phyloP scores from a whole-genome alignment of 139 green algal genomes.

The Pleodorina starrii region DNA sequence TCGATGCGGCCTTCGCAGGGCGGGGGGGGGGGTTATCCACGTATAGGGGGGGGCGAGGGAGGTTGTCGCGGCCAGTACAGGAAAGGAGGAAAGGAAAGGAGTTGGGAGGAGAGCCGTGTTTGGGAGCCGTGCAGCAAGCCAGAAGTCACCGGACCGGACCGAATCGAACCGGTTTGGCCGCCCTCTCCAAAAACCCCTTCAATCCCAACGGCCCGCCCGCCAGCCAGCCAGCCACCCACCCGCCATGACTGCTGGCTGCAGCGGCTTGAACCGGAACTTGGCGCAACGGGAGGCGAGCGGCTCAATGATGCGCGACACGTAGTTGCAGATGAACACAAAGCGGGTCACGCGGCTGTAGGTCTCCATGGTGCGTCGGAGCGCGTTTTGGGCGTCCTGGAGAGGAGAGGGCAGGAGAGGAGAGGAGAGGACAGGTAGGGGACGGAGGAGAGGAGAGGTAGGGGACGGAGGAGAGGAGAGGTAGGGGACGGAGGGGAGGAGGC shows the following conservation, averaged over 20 bases:
- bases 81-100: neutral
- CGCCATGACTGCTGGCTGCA: slow-evolving; percentile 73
- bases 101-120: too few relatives aligned
- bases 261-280: slow-evolving; percentile 86
- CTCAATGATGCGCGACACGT: slow-evolving; percentile 98
- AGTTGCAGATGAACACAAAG: slow-evolving; percentile 99
- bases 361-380: slow-evolving; percentile 98
- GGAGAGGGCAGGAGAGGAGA: neutral
- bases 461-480: neutral
- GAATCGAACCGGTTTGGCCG: too few relatives aligned
- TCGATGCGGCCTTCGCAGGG: slow-evolving; percentile 71
- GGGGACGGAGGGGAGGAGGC: neutral
- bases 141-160: too few relatives aligned
- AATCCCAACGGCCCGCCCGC: too few relatives aligned
- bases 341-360: slow-evolving; percentile 93
- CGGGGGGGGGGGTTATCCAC: too few relatives aligned
- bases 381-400: slow-evolving; percentile 93
- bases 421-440: too few relatives aligned
- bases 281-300: slow-evolving; percentile 92
- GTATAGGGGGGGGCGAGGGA: too few relatives aligned
- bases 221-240: slow-evolving; percentile 35
- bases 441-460: too few relatives aligned
- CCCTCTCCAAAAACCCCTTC: too few relatives aligned
- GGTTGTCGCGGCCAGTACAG: neutral
- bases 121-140: too few relatives aligned